Base-by-base conservation (phyloP, 2,329 filamentous ascomycete species). In the Alternaria sp. region DNA sequence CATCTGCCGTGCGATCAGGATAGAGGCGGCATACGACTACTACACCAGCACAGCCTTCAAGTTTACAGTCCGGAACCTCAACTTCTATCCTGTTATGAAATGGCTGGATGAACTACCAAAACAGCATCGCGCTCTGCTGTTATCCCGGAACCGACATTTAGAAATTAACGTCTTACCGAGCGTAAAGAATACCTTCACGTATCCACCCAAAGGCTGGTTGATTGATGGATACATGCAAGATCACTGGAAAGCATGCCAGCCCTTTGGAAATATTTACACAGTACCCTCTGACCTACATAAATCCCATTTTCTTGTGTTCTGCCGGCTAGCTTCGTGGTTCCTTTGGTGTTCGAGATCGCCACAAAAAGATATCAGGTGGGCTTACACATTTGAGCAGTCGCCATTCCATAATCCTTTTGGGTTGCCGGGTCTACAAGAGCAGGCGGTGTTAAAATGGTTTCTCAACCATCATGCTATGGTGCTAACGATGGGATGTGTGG, bases 11-110 rank as follows among this genome's bases (percentile, higher is more conserved):
- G 63, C 64, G 8, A 64, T 75, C n/a, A 65, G 73, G 7, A 64
- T 68, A n/a, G 74, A 76, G 64, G 68, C 66, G 4, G 68, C 69
- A 22, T 73, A 74, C 38, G 57, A 59, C 16, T 75, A 70, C 60
- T 76, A 73, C 57, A 64, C 63, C 1, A 42, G 30, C 32, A 58
- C 64, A 3, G 30, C 44, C 16, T 75, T 76, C 48, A 57, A 44
- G 11, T 68, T 62, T 54, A 26, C 47, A 4, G 51, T 71, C 2
- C 47, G 57, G 24, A 65, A 68, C 34, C 61, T 73, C 8, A 49
- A 67, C n/a, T 75, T 71, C 61, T 12, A 20, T 0, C 42, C 36
- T 3, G 36, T 69, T 1, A 54, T 42, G 14, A 36, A 30, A n/a
- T 75, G 67, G 70, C 42, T 73, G 2, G 51, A 51, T 0, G 54